Evolutionary conservation across 1,284 basidiomycete species (phyloP).

Genomic region (Sutorius eximius): DNA sequence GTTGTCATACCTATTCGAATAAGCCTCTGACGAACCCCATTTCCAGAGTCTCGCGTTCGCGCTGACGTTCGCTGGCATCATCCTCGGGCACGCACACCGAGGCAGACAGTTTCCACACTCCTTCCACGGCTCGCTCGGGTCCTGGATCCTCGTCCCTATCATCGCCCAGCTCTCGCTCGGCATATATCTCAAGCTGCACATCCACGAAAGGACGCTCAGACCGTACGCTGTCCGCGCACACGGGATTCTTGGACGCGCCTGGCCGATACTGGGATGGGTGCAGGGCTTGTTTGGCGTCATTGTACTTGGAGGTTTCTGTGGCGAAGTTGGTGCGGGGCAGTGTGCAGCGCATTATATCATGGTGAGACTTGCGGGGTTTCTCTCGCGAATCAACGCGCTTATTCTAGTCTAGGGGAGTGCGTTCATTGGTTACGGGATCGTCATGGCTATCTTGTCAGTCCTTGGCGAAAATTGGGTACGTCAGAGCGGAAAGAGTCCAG

Average conservation of each 20-base stretch:
- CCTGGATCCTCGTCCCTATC: slow-evolving; percentile 68
- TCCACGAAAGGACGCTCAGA: slow-evolving; percentile 77
- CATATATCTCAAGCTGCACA: slow-evolving; percentile 91
- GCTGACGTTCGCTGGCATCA: slow-evolving; percentile 68
- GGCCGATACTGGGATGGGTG: slow-evolving; percentile 86
- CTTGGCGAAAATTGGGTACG: slow-evolving; percentile 84
- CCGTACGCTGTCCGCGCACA: slow-evolving; percentile 76
- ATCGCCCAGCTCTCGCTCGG: slow-evolving; percentile 71
- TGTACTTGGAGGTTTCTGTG: slow-evolving; percentile 68
- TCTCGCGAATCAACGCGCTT: not conserved
- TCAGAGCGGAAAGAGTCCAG: slow-evolving; percentile 72
- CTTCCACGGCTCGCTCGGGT: slow-evolving; percentile 71
- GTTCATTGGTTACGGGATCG: slow-evolving; percentile 84
- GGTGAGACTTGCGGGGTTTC: slow-evolving; percentile 37
- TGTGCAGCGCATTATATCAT: slow-evolving; percentile 91
- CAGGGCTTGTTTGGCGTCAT: slow-evolving; percentile 80
- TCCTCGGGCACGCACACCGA: slow-evolving; percentile 80
- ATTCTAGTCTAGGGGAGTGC: slow-evolving; percentile 56
- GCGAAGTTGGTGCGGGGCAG: slow-evolving; percentile 71
- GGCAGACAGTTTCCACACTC: slow-evolving; percentile 73
- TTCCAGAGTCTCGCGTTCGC: slow-evolving; percentile 62
- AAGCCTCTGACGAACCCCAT: slow-evolving; percentile 1
- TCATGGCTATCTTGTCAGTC: slow-evolving; percentile 83
- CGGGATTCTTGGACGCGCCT: slow-evolving; percentile 80
- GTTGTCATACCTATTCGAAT: not conserved